Percentiles rank a stretch among this genome's conserved stretches.
Evolutionary conservation across 176 grass and related monocot genomes (phyloP).

Genomic region (Carex parvula): DNA sequence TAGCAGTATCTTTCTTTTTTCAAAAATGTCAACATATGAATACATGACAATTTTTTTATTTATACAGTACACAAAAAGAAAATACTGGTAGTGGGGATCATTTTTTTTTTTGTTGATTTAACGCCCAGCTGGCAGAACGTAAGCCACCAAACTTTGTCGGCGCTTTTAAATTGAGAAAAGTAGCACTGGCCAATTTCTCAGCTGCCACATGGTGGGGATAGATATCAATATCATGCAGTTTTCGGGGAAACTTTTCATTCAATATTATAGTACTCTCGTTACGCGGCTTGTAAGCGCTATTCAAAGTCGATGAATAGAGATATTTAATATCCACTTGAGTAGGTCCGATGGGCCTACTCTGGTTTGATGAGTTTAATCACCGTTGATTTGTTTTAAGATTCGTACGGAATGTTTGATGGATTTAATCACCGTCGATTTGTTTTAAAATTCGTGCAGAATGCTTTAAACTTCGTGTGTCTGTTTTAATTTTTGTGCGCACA

Average conservation of each 20-base stretch:
- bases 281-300: not conserved
- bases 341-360: too few species aligned
- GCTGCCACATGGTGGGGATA: constrained; percentile 25
- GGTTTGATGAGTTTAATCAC: too few species aligned
- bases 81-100: not conserved
- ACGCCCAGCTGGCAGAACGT: not conserved
- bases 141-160: constrained; percentile 23
- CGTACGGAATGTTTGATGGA: too few species aligned
- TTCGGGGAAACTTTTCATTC: not conserved
- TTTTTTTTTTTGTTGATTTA: not conserved
- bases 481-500: too few species aligned
- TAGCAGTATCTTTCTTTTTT: not conserved
- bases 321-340: too few species aligned
- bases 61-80: not conserved
- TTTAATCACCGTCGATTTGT: too few species aligned
- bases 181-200: not conserved
- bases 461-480: too few species aligned
- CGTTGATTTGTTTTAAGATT: too few species aligned
- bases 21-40: not conserved
- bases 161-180: not conserved
- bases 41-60: not conserved
- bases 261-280: not conserved
- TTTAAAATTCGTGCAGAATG: too few species aligned
- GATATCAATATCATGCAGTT: not conserved
- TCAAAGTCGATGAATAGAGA: not conserved